Conservation (phyloP, 1,139 yeast species). For the Candida sojae region DNA sequence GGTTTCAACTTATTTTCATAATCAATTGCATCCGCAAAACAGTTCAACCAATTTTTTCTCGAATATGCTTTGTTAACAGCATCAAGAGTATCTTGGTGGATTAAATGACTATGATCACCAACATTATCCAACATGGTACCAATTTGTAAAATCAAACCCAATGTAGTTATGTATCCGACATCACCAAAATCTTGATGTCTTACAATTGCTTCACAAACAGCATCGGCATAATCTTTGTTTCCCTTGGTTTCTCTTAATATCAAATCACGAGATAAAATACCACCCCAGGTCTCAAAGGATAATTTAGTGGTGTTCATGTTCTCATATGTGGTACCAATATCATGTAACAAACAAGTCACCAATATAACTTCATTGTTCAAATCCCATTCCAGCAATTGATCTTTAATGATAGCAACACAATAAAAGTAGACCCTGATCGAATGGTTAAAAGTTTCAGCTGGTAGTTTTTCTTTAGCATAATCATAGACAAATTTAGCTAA, state of each 20-base stretch:
- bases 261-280: conserved; percentile 32
- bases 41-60: conserved; percentile 34
- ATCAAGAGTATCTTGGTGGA: conserved; percentile 32
- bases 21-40: conserved; percentile 39
- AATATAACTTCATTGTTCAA: conserved; percentile 32
- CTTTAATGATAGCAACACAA: conserved; percentile 34
- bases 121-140: conserved; percentile 40
- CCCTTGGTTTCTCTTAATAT: conserved; percentile 24
- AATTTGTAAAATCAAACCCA: conserved; percentile 38
- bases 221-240: conserved; percentile 35
- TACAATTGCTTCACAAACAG: conserved; percentile 40
- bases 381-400: conserved; percentile 39
- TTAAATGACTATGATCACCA: conserved; percentile 32
- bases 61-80: conserved; percentile 28
- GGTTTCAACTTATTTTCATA: conserved; percentile 32
- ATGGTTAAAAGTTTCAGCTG: conserved; percentile 30
- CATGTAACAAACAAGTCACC: conserved; percentile 37
- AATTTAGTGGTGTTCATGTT: conserved; percentile 37
- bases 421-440: conserved; percentile 37
- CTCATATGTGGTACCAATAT: conserved; percentile 37
- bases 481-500: conserved; percentile 22
- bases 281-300: conserved; percentile 43
- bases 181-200: conserved; percentile 42
- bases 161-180: conserved; percentile 35
- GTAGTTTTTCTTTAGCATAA: conserved; percentile 28